A percentile compares a stretch with the other conserved stretches of the same genome.
phyloP scores from a whole-genome alignment of 108 stramenopile species.

The Cyclotella sp. region DNA sequence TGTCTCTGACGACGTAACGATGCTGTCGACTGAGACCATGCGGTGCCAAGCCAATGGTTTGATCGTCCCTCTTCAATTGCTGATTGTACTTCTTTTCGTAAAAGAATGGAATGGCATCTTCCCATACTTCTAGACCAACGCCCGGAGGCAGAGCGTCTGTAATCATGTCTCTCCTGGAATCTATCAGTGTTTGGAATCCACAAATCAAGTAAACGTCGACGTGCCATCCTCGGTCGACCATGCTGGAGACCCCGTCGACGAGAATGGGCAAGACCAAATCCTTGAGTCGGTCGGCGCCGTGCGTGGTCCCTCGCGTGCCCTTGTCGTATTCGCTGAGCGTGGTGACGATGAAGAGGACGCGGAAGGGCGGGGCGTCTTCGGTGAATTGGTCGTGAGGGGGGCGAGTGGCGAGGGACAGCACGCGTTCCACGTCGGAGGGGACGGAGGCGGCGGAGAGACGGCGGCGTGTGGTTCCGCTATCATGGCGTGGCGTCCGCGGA shows the following conservation, averaged over 20 bases:
- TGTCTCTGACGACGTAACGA: slow-evolving; percentile 83
- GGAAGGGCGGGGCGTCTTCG: slow-evolving; percentile 32
- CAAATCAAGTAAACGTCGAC: slow-evolving; percentile 54
- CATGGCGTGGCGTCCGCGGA: background rate
- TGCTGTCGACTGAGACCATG: slow-evolving; percentile 82
- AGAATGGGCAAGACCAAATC: slow-evolving; percentile 72
- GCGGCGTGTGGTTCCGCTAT: no score
- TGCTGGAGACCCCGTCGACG: slow-evolving; percentile 65
- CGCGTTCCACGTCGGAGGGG: slow-evolving; percentile 35
- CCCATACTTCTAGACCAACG: slow-evolving; percentile 74
- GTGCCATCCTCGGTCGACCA: slow-evolving; percentile 54
- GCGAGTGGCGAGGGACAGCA: slow-evolving; percentile 41
- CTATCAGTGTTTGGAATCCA: slow-evolving; percentile 36
- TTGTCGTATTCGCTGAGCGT: slow-evolving; percentile 74
- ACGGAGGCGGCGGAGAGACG: background rate
- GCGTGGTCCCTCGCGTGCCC: slow-evolving; percentile 57
- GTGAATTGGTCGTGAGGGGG: slow-evolving; percentile 36
- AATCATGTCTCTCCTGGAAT: slow-evolving; percentile 54
- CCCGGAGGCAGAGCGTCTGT: slow-evolving; percentile 52
- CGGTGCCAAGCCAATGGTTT: slow-evolving; percentile 45
- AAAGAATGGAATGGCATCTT: slow-evolving; percentile 72
- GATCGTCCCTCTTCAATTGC: slow-evolving; percentile 27
- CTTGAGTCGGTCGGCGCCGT: slow-evolving; percentile 72
- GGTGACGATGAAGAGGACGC: slow-evolving; percentile 77
- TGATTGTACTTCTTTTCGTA: slow-evolving; percentile 56